These are phyloP conservation scores for Heimioporus sp. DNA, from an alignment of 768 basidiomycete genomes.

Conservation along the genomic window DNA sequence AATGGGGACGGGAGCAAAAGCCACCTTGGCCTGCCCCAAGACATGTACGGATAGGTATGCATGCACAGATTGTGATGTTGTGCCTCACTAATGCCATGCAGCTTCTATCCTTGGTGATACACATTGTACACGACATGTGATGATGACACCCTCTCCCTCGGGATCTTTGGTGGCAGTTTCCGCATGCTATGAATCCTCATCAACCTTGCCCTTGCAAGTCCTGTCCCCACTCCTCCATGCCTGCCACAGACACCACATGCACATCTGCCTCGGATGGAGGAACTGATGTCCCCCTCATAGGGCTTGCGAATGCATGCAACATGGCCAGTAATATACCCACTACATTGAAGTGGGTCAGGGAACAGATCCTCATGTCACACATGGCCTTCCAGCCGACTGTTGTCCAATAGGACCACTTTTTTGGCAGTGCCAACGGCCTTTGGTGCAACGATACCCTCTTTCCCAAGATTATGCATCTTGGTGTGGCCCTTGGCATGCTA, in stretches of 20 bases:
- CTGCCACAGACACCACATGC: constrained; percentile 14
- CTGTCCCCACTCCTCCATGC: constrained; percentile 22
- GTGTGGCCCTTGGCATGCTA: constrained; percentile 15
- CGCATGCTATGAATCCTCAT: no score
- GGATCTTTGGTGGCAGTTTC: no score
- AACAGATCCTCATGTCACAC: constrained; percentile 20
- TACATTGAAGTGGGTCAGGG: constrained; percentile 24
- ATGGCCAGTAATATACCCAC: constrained; percentile 9
- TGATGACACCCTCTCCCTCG: no score
- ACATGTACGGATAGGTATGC: constrained; percentile 30
- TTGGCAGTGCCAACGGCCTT: constrained; percentile 36
- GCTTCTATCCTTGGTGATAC: constrained; percentile 22
- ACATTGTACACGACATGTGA: no score
- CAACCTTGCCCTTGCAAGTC: constrained; percentile 36
- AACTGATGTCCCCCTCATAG: neutral
- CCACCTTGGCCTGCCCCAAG: constrained; percentile 26
- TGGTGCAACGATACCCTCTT: constrained; percentile 40
- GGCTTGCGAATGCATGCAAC: constrained; percentile 5
- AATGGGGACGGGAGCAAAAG: constrained; percentile 11
- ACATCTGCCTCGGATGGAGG: no score
- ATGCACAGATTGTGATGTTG: no score
- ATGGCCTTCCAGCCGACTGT: constrained; percentile 23
- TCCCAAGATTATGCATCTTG: constrained; percentile 32
- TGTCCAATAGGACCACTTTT: constrained; percentile 39
- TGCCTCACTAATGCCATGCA: neutral